Conservation (phyloP, 2,329 filamentous ascomycete genomes). For the Monosporascus cannonballus region DNA sequence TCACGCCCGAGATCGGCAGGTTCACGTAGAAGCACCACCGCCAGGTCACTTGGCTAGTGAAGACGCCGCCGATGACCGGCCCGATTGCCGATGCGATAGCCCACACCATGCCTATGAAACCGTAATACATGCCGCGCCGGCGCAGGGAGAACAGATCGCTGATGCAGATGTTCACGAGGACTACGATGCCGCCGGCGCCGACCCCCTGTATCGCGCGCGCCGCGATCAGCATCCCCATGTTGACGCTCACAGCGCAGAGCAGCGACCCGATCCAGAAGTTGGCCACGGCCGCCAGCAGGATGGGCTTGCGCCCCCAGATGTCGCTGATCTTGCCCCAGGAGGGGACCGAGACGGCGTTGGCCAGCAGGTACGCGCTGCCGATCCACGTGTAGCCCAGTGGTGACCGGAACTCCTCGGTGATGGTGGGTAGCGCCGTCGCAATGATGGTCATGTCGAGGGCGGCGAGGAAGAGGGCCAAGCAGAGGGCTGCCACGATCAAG, state of each 20-base stretch:
- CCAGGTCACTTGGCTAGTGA: slow-evolving; percentile 58
- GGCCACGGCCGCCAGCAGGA: slow-evolving; percentile 43
- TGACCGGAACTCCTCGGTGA: slow-evolving; percentile 57
- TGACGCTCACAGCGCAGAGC: slow-evolving; percentile 43
- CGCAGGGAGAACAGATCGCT: slow-evolving; percentile 50
- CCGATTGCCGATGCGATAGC: slow-evolving; percentile 60
- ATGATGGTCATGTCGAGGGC: slow-evolving; percentile 57
- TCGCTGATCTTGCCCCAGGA: slow-evolving; percentile 63
- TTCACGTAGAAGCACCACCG: slow-evolving; percentile 68
- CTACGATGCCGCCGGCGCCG: slow-evolving; percentile 51
- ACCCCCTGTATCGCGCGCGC: slow-evolving; percentile 51
- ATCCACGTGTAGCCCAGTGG: slow-evolving; percentile 72
- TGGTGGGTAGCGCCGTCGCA: slow-evolving; percentile 61
- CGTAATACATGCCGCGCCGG: slow-evolving; percentile 46
- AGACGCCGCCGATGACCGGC: slow-evolving; percentile 62
- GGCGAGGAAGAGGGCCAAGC: slow-evolving; percentile 41
- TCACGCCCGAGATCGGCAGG: slow-evolving; percentile 40
- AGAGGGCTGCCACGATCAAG: slow-evolving; percentile 25
- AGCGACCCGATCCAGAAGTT: slow-evolving; percentile 51
- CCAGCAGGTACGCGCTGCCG: slow-evolving; percentile 66
- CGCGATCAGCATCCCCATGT: slow-evolving; percentile 47
- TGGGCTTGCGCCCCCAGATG: slow-evolving; percentile 52
- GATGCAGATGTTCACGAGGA: slow-evolving; percentile 54
- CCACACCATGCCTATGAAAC: slow-evolving; percentile 52
- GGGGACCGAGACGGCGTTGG: slow-evolving; percentile 59